phyloP scores from a whole-genome alignment of 1,284 basidiomycete species.

The Schizophyllum amplum region DNA sequence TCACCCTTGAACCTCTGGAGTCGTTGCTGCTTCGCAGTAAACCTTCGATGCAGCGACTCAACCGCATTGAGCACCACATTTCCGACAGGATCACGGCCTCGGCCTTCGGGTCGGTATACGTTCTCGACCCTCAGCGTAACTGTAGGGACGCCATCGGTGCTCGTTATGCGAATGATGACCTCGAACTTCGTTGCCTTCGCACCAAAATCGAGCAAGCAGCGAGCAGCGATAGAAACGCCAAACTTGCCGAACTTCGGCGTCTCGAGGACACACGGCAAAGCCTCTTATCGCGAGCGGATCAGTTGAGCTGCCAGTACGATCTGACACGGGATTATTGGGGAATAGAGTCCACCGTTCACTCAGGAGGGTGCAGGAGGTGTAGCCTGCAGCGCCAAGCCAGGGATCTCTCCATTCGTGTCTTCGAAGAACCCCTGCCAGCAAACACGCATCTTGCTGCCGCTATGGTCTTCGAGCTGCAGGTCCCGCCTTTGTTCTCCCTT shows the following conservation, averaged over 20 bases:
- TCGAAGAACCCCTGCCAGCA: slow-evolving; percentile 44
- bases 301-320: not conserved
- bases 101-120: not conserved
- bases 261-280: not conserved
- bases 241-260: not conserved
- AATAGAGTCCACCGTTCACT: not conserved
- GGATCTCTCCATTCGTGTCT: slow-evolving; percentile 25
- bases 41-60: slow-evolving; percentile 19
- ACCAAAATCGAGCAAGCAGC: not conserved
- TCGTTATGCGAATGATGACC: not conserved
- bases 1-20: slow-evolving; percentile 27
- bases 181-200: not conserved
- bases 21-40: slow-evolving; percentile 28
- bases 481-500: slow-evolving; percentile 29
- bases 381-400: slow-evolving; percentile 13
- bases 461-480: slow-evolving; percentile 37
- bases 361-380: slow-evolving; percentile 25
- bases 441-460: slow-evolving; percentile 16
- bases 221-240: not conserved
- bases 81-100: not conserved
- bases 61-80: slow-evolving; percentile 10
- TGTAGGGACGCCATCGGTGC: not conserved
- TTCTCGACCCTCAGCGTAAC: not conserved
- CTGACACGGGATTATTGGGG: not conserved
- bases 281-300: not conserved